Conservation (phyloP, 257 asterid genomes). For the Solanum chaucha region DNA sequence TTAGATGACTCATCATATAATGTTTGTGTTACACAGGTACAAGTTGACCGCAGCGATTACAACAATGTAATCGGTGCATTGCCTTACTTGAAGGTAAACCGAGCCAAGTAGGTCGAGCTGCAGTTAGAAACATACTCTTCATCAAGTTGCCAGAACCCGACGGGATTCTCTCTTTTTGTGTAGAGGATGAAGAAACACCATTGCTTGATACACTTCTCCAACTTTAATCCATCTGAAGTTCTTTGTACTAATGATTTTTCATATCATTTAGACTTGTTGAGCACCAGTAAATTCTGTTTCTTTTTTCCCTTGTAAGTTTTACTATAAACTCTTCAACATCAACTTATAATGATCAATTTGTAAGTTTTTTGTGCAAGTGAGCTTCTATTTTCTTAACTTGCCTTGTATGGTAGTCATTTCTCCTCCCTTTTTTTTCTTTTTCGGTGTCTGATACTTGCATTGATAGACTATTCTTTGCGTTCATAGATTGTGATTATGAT, state of each 20-base stretch:
- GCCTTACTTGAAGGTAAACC: conserved; percentile 88
- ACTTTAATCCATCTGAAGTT: neutral
- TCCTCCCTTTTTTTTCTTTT: neutral
- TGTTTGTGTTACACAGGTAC: conserved; percentile 35
- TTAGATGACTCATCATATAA: neutral
- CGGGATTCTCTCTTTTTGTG: neutral
- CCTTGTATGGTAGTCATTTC: neutral
- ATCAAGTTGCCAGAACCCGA: neutral
- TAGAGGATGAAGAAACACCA: conserved; percentile 4
- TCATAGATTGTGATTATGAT: neutral
- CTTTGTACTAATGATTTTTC: neutral
- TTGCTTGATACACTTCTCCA: neutral
- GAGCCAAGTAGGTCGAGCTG: conserved; percentile 31
- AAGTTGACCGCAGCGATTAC: conserved; percentile 89
- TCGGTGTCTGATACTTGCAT: neutral
- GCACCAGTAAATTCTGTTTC: neutral
- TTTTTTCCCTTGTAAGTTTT: neutral
- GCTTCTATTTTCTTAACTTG: neutral
- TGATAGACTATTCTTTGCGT: neutral
- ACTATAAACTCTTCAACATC: neutral
- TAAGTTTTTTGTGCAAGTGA: neutral
- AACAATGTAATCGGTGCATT: conserved; percentile 87
- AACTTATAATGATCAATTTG: neutral
- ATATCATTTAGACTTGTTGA: neutral
- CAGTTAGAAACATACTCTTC: neutral